Conservation (phyloP, 148 eudicot species). For the Amaranthus hypochondriacus region DNA sequence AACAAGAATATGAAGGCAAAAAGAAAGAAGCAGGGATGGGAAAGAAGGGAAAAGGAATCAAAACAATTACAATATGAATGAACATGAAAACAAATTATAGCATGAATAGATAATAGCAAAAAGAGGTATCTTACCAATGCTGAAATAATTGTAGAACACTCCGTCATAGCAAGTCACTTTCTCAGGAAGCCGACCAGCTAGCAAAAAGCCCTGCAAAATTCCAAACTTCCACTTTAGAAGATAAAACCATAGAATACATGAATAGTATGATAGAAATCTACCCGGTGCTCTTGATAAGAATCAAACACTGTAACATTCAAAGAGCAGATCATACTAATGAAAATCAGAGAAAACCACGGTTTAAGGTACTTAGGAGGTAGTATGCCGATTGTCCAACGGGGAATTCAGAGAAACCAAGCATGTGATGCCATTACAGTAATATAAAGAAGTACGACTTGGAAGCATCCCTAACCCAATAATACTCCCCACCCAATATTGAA, state of each 20-base stretch:
- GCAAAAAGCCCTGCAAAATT: slow-evolving; percentile 51
- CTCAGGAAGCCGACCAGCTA: slow-evolving; percentile 60
- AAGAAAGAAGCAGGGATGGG: not conserved
- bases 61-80: not conserved
- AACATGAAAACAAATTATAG: not conserved
- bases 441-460: not conserved
- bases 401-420: not conserved
- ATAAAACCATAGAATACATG: not conserved
- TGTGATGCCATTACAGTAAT: not conserved
- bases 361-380: not conserved
- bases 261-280: not conserved
- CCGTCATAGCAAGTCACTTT: slow-evolving; percentile 74
- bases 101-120: slow-evolving; percentile 3
- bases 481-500: too few relatives aligned
- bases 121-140: slow-evolving; percentile 54
- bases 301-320: not conserved
- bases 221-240: slow-evolving; percentile 4
- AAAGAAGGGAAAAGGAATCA: not conserved
- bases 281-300: not conserved
- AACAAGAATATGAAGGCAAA: too few relatives aligned
- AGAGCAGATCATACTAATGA: not conserved
- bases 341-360: not conserved
- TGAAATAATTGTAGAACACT: slow-evolving; percentile 92
- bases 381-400: not conserved
- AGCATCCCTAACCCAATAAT: too few relatives aligned